A percentile compares a stretch with the other conserved stretches of the same genome.
phyloP scores from a whole-genome alignment of 2,329 filamentous ascomycete species.

The Diplodia scrobiculata region DNA sequence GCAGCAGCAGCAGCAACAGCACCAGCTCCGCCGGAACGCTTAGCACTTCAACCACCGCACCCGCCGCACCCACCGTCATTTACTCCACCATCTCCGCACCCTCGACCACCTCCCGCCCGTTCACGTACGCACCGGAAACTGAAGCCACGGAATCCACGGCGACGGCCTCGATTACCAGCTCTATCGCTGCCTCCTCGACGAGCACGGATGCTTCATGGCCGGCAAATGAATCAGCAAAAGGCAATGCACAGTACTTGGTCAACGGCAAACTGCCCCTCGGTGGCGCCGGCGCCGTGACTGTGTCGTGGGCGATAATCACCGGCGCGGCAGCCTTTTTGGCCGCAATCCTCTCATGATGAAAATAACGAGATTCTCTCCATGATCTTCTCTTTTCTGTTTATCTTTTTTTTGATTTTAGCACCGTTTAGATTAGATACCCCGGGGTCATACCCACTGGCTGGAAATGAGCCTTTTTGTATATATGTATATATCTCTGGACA shows the following conservation, averaged over 20 bases:
- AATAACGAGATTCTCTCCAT: background rate
- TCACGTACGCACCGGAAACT: conserved; percentile 1
- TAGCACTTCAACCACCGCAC: background rate
- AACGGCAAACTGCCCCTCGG: conserved; percentile 17
- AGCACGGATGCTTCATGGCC: background rate
- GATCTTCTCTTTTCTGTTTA: background rate
- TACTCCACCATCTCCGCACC: background rate
- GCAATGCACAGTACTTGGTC: conserved; percentile 7
- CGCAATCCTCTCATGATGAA: background rate
- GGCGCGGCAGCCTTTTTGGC: background rate
- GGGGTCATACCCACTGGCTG: background rate
- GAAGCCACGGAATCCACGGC: background rate
- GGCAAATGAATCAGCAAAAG: background rate
- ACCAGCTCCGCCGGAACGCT: no score
- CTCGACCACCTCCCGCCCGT: background rate
- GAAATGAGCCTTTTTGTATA: background rate
- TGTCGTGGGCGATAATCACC: background rate
- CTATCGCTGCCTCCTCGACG: background rate
- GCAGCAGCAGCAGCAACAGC: background rate
- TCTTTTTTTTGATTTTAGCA: background rate
- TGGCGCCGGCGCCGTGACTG: background rate
- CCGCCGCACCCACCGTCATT: background rate
- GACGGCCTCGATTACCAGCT: background rate
- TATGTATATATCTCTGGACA: background rate
- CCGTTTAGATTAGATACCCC: conserved; percentile 9